Base-by-base conservation (phyloP, 345 rosid species). In the Citrus cavaleriei region DNA sequence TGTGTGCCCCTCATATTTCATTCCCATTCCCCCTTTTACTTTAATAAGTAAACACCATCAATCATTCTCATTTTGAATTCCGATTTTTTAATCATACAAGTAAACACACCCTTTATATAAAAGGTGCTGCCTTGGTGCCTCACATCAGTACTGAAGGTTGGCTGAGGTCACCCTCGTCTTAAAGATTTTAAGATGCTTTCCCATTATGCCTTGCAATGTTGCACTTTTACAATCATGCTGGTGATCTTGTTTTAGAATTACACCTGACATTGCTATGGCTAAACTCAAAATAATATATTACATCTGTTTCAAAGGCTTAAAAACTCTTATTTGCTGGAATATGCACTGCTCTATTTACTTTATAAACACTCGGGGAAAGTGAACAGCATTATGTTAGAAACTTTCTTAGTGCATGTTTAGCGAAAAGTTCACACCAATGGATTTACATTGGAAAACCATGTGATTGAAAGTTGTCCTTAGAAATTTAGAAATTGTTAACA, bases 61-160 rank as follows among this genome's bases (percentile, higher is more conserved):
- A 40, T 12, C 16, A 42, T 42, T 42, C 1, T 0, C 0, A 42
- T 12, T 42, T 2, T 0, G 1, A 8, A 42, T 10, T 42, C 1
- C 0, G 0, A 42, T 42, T 42, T 10, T 7, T 3, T 10, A 42
- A 42, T 12, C 1, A 2, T 42, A 42, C 1, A 42, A 42, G 16
- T 10, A 42, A 42, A 42, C 51, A 42, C 49, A 10, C 13, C 13
- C 13, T 42, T 42, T 10, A 42, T 42, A 42, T 16, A 51, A 51
- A n/a, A 58, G 12, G 14, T n/a, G 27, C 13, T 9, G 13, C 27
- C 27, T 2, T 22, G 24, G 14, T 22, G 27, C 12, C 28, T 59
- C 5, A n/a, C 27, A 9, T 59, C 27, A 59, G 62, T n/a, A 3
- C 13, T 9, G 10, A 9, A 59, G 62, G 13, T 59, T n/a, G 10